Evolutionary conservation across 2,329 filamentous ascomycete genomes (phyloP), one percentile per base, ranked within the genome.

Genomic region (Xylariales sp.): DNA sequence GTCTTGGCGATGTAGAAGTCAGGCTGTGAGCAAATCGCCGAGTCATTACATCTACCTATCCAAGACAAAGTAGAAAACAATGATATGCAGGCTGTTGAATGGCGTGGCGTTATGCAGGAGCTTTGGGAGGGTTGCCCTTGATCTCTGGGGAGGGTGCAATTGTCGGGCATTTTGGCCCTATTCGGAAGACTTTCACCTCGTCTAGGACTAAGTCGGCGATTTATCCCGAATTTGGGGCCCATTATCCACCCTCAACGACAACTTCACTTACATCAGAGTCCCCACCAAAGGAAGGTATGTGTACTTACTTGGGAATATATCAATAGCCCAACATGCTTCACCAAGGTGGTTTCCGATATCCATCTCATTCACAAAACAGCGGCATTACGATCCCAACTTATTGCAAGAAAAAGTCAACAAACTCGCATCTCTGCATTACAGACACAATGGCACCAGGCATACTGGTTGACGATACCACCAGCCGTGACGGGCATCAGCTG

Each of bases 401-500:
- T n/a, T n/a, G n/a, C n/a, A n/a, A n/a, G n/a, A n/a, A n/a, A n/a
- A n/a, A n/a, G n/a, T n/a, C n/a, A n/a, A n/a, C n/a, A n/a, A n/a
- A n/a, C n/a, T n/a, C n/a, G n/a, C n/a, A n/a, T n/a, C n/a, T n/a
- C n/a, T n/a, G n/a, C n/a, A n/a, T n/a, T n/a, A n/a, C n/a, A n/a
- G n/a, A n/a, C 45, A 52, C 19, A 48, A 58, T 62, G 59, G 59
- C 59, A 45, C 56, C 59, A 12, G 56, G 55, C 21, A 42, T 51
- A 42, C 46, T 59, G 6, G 14, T 56, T n/a, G 57, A 60, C 29
- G 52, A 56, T 36, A 47, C 50, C 29, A 48, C 42, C 41, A 48
- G 20, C 48, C 58, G 59, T 11, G 55, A 61, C 40, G 59, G 58
- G 6, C 46, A 41, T 31, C 40, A 51, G 35, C 65, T 79, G 31